Base-by-base conservation (phyloP, 2,329 filamentous ascomycete genomes). In the Penicillium glabrum region DNA sequence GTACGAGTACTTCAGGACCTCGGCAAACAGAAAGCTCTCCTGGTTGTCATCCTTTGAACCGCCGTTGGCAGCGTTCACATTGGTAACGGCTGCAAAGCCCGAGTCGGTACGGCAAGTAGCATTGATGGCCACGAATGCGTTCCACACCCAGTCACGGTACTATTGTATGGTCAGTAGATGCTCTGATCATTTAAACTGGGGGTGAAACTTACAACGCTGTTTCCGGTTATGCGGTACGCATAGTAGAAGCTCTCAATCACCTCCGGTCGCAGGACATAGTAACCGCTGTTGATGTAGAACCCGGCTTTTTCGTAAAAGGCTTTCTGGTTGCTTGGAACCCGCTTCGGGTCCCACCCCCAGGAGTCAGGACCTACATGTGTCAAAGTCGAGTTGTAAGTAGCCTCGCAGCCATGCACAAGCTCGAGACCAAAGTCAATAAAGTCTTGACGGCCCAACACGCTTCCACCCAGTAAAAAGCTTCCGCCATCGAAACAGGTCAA, bases 21-120 rank as follows among this genome's bases (percentile, higher is more conserved):
- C 91, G 0, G 91, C 91, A 72, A 96, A 91, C 79, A 89, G 87
- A 77, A 95, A 96, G 67, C 89, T 93, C 76, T 96, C 90, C 80
- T 93, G 89, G 71, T 88, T 87, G 71, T 96, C 85, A 43, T 75
- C 73, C 57, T 82, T 85, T 0, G 75, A 73, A 1, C 89, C 89
- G 10, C 89, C 90, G 29, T 79, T 80, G 3, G 68, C 65, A 3
- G 74, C 76, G 63, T 89, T 90, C 46, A 96, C 89, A 69, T 96
- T 74, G 0, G 66, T 71, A 54, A 96, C 77, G 29, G 83, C 81
- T 13, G 83, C 83, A 74, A 86, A 96, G 8, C 89, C 91, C 23
- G 83, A 86, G 7, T 83, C 84, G 0, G 83, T 84, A 24, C 82
- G 77, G 61, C 86, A 87, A 16, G 83, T 88, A 29, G 73, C 72